Evolutionary conservation across 2,329 filamentous ascomycete species (phyloP).

Genomic region (Epichloe hybrida): DNA sequence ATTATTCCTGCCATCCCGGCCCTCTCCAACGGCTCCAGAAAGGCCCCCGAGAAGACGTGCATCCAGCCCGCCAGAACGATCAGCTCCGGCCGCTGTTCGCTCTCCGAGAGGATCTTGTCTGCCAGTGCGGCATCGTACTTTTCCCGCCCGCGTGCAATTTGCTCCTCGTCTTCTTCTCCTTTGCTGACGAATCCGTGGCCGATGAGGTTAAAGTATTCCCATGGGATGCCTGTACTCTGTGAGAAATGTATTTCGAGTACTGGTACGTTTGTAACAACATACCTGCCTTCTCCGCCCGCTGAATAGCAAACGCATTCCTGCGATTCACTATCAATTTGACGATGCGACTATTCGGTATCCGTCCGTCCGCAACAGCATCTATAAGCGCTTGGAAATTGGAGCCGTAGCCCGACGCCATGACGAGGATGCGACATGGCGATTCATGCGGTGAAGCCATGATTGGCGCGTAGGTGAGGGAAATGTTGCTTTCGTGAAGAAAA

Average conservation of each 20-base stretch:
- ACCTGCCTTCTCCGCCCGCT: constrained; percentile 30
- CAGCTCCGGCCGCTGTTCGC: constrained; percentile 48
- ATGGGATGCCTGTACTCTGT: no score
- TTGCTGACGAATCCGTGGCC: no score
- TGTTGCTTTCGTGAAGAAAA: no score
- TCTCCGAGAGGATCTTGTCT: constrained; percentile 32
- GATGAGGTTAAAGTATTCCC: no score
- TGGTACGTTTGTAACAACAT: not conserved
- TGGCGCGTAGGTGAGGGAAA: no score
- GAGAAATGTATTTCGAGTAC: no score
- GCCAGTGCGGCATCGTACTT: no score
- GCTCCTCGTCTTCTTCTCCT: no score
- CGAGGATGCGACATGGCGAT: constrained; percentile 38
- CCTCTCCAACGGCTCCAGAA: constrained; percentile 53
- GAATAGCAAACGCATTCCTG: constrained; percentile 30
- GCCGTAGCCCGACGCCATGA: constrained; percentile 61
- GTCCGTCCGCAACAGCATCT: constrained; percentile 27
- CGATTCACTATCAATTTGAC: constrained; percentile 36
- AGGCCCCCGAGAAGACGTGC: constrained; percentile 61
- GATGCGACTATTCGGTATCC: constrained; percentile 29
- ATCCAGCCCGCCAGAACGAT: constrained; percentile 80
- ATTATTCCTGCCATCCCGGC: constrained; percentile 47
- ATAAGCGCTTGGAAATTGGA: constrained; percentile 68
- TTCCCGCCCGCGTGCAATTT: no score
- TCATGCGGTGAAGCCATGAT: not conserved